Percentiles rank a stretch among this genome's conserved stretches.
Conservation (phyloP, 768 basidiomycete genomes). For the Steccherinum ochraceum region DNA sequence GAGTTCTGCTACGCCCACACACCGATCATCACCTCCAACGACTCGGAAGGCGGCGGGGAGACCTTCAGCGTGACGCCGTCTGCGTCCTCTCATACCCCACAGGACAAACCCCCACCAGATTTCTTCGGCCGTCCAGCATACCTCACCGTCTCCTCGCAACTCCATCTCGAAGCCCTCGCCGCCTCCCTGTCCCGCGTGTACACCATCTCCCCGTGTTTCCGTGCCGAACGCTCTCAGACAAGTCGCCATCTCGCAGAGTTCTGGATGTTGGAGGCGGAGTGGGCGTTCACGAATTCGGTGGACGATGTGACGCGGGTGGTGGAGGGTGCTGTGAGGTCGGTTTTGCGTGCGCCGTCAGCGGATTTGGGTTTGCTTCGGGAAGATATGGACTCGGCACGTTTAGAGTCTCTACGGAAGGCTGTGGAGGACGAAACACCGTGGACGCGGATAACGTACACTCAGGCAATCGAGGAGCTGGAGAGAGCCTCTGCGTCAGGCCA, state of each 20-base stretch:
- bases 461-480: conserved; percentile 60
- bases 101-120: conserved; percentile 28
- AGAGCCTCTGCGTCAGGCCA: conserved; percentile 24
- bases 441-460: conserved; percentile 71
- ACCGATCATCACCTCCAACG: conserved; percentile 83
- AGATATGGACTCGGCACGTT: conserved; percentile 28
- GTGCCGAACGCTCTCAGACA: conserved; percentile 86
- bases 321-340: conserved; percentile 46
- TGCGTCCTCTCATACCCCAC: conserved; percentile 16
- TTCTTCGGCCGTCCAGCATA: conserved; percentile 77
- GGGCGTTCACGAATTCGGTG: conserved; percentile 51
- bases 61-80: conserved; percentile 64
- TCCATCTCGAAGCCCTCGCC: conserved; percentile 88
- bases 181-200: conserved; percentile 77
- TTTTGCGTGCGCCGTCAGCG: conserved; percentile 25
- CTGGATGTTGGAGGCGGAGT: conserved; percentile 99
- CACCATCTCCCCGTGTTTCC: conserved; percentile 90
- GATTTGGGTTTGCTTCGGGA: conserved; percentile 34
- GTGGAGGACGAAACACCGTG: conserved; percentile 41
- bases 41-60: conserved; percentile 96
- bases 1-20: conserved; percentile 78
- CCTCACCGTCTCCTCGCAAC: conserved; percentile 92
- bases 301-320: conserved; percentile 48
- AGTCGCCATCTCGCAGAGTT: conserved; percentile 94
- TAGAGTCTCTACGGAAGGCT: conserved; percentile 9